Percentiles rank a stretch among this genome's conserved stretches.
phyloP scores from a whole-genome alignment of 1,139 yeast genomes.

The Cylindricascospora bacillispora region DNA sequence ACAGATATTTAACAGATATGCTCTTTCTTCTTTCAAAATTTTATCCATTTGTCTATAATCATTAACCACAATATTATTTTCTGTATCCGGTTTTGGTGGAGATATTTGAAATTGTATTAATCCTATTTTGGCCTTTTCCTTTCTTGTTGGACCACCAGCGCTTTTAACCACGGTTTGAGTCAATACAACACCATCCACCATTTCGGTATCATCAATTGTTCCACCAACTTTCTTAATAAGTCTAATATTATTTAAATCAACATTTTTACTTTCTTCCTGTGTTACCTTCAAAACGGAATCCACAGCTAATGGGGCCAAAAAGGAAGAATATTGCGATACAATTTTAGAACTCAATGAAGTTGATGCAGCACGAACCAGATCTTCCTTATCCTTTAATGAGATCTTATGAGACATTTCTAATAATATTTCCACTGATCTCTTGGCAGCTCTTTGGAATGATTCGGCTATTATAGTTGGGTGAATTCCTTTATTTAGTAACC shows the following conservation, averaged over 20 bases:
- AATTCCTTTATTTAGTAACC: constrained; percentile 75
- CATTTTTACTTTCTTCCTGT: constrained; percentile 48
- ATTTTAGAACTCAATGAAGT: constrained; percentile 91
- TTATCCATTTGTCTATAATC: constrained; percentile 99
- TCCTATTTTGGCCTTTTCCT: constrained; percentile 89
- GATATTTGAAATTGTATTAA: constrained; percentile 91
- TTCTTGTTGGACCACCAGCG: constrained; percentile 94
- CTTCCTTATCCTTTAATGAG: constrained; percentile 63
- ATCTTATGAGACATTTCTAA: constrained; percentile 76
- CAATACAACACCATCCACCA: constrained; percentile 85
- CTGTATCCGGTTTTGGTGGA: constrained; percentile 99
- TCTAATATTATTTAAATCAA: constrained; percentile 79
- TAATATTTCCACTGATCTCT: constrained; percentile 71
- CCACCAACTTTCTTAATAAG: constrained; percentile 92
- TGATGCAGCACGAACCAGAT: constrained; percentile 80
- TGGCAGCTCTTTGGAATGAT: constrained; percentile 87
- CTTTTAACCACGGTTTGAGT: constrained; percentile 80
- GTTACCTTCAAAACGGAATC: constrained; percentile 79
- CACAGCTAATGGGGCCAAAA: constrained; percentile 88
- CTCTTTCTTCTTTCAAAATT: constrained; percentile 93
- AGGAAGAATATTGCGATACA: constrained; percentile 78
- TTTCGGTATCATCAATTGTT: constrained; percentile 90
- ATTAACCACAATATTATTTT: constrained; percentile 90
- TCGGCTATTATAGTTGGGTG: constrained; percentile 95
- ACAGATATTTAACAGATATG: constrained; percentile 84